A percentile compares a stretch with the other conserved stretches of the same genome.
Evolutionary conservation across 202 grass and related monocot species (phyloP).

Genomic region (Musa balbisiana): DNA sequence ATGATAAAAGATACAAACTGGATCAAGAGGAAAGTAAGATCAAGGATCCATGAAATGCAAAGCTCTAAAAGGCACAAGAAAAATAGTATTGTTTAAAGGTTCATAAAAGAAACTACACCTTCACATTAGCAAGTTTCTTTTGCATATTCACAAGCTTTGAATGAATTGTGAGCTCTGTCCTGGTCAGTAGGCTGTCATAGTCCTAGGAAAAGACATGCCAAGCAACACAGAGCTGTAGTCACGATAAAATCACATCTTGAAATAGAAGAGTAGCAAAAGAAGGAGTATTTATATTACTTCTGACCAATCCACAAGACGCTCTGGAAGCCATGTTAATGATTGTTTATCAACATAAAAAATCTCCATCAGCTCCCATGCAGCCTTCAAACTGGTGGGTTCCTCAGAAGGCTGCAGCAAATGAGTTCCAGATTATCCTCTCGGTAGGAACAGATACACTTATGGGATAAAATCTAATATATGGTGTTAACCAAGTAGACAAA

Average conservation of each 20-base stretch:
- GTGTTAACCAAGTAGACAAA: not conserved
- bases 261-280: conserved; percentile 21
- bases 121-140: conserved; percentile 56
- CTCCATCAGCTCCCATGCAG: conserved; percentile 90
- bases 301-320: conserved; percentile 96
- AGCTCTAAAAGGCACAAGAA: not conserved
- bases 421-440: conserved; percentile 18
- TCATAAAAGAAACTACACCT: conserved; percentile 37
- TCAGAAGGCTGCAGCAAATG: conserved; percentile 39
- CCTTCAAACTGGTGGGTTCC: conserved; percentile 62
- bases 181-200: conserved; percentile 64
- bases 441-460: conserved; percentile 7
- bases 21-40: not conserved
- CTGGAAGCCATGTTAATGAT: conserved; percentile 77
- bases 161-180: conserved; percentile 39
- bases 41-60: not conserved
- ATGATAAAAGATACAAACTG: not conserved
- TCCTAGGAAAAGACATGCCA: conserved; percentile 40
- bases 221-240: not conserved
- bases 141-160: conserved; percentile 55
- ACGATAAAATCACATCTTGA: not conserved
- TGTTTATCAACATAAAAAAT: conserved; percentile 97
- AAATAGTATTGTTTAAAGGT: not conserved
- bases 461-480: not conserved
- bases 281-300: conserved; percentile 57